Evolutionary conservation across 495 filamentous ascomycete species (phyloP).

Genomic region (Beverwykella pulmonaria): DNA sequence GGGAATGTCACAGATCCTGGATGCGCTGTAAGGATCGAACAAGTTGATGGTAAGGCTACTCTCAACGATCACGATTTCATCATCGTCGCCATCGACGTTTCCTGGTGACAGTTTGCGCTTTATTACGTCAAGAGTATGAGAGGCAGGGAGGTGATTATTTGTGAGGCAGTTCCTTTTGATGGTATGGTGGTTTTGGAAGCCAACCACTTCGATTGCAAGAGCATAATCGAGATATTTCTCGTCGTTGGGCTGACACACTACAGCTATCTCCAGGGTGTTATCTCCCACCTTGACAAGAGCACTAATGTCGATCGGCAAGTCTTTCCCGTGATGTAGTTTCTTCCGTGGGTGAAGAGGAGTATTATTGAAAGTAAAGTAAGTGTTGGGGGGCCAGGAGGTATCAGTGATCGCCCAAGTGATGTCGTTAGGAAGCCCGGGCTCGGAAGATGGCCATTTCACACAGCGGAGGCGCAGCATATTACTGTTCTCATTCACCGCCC

Average conservation of each 20-base stretch:
- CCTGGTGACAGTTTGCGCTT: constrained; percentile 50
- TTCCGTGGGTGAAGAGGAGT: constrained; percentile 9
- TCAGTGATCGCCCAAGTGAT: constrained; percentile 28
- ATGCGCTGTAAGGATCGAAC: constrained; percentile 71
- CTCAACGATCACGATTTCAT: constrained; percentile 67
- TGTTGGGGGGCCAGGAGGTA: constrained; percentile 25
- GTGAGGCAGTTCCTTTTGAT: constrained; percentile 51
- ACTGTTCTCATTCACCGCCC: constrained; percentile 14
- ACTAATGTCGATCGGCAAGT: constrained; percentile 39
- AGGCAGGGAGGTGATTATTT: constrained; percentile 44
- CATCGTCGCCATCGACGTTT: constrained; percentile 64
- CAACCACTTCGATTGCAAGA: constrained; percentile 48
- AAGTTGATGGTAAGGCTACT: constrained; percentile 70
- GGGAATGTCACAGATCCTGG: constrained; percentile 66
- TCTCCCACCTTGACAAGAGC: constrained; percentile 26
- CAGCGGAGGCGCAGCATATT: constrained; percentile 32
- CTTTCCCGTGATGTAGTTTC: constrained; percentile 37
- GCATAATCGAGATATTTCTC: constrained; percentile 22
- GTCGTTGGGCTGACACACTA: constrained; percentile 13
- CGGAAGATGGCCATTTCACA: constrained; percentile 22
- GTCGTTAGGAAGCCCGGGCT: constrained; percentile 19
- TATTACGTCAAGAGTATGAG: constrained; percentile 53
- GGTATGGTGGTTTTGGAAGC: constrained; percentile 54
- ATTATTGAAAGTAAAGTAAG: constrained; percentile 33
- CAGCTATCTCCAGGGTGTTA: constrained; percentile 30